Evolutionary conservation across 2,329 filamentous ascomycete genomes (phyloP), one percentile per base, ranked within the genome.

Genomic region (Malbranchea cinnamomea): DNA sequence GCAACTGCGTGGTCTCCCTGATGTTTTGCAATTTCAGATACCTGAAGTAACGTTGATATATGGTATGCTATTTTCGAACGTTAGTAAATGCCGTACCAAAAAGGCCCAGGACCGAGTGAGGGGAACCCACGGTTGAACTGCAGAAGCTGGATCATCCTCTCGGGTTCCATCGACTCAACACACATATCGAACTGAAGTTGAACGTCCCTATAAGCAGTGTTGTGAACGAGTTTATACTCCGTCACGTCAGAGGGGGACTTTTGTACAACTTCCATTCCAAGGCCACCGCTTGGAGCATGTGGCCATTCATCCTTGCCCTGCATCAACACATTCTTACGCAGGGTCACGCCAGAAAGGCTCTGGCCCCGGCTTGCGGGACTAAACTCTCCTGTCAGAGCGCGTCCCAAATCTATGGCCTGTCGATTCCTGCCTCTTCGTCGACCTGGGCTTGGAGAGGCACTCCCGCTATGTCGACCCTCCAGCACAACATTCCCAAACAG

Each of bases 301-400:
- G 84, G 85, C 85, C 85, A 94, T 29, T 80, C 73, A 39, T 89
- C 82, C 46, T 83, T 85, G 27, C 81, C 82, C 42, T 84, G 78
- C 36, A 92, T 73, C 47, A 93, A 87, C 8, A 81, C 67, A 46
- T 93, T 94, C 20, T 78, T 70, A 25, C 80, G 70, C 17, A 81
- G 61, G 12, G 78, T 74, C 18, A 83, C 63, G 30, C 82, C 75
- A 1, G 74, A 71, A 30, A 89, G 63, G 41, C 70, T 74, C 41
- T 71, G 68, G 1, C 67, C 66, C 14, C 71, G 66, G 10, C 67
- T 68, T 4, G 66, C 65, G 5, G 59, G 58, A 32, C 52, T 61
- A 36, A 67, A 65, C 36, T 61, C 56, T 8, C 65, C 67, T 14
- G 63, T 63, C 25, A 73, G 50, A 18, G 67, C 68, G 37, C 63